These are phyloP conservation scores for Sclerotiophoma versabilis DNA, from an alignment of 2,329 filamentous ascomycete species.

Conservation along the genomic window DNA sequence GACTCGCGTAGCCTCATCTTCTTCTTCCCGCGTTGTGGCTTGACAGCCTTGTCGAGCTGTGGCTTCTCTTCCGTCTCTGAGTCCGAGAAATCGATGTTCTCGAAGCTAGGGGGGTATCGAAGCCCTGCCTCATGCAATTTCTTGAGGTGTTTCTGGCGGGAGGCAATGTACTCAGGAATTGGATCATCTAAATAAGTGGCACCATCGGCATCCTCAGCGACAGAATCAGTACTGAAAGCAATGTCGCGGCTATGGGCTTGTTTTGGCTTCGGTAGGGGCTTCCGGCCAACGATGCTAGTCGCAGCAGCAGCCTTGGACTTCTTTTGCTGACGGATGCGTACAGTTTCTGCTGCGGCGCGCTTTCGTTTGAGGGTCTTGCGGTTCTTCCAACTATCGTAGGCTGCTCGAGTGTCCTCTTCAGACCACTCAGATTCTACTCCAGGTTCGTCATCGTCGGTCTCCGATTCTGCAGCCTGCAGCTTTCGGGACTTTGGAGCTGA, in stretches of 20 bases:
- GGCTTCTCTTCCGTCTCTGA: conserved; percentile 74
- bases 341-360: conserved; percentile 57
- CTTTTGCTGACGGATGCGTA: conserved; percentile 56
- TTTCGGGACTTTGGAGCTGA: not conserved
- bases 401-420: conserved; percentile 62
- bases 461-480: conserved; percentile 6
- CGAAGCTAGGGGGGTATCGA: conserved; percentile 78
- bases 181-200: conserved; percentile 64
- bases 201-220: conserved; percentile 53
- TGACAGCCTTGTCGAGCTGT: conserved; percentile 65
- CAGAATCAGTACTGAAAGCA: conserved; percentile 31
- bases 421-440: conserved; percentile 50
- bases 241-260: conserved; percentile 16
- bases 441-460: conserved; percentile 17
- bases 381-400: conserved; percentile 71
- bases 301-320: conserved; percentile 55
- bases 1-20: conserved; percentile 80
- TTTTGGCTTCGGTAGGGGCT: conserved; percentile 31
- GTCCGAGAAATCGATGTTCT: conserved; percentile 78
- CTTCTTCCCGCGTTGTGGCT: conserved; percentile 72
- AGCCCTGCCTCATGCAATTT: conserved; percentile 72
- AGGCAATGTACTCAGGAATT: conserved; percentile 75
- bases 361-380: conserved; percentile 63
- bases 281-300: conserved; percentile 53
- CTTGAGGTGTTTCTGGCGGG: conserved; percentile 75